These are phyloP conservation scores for Barnettozyma vustinii DNA, from an alignment of 805 yeast genomes.

Conservation along the genomic window DNA sequence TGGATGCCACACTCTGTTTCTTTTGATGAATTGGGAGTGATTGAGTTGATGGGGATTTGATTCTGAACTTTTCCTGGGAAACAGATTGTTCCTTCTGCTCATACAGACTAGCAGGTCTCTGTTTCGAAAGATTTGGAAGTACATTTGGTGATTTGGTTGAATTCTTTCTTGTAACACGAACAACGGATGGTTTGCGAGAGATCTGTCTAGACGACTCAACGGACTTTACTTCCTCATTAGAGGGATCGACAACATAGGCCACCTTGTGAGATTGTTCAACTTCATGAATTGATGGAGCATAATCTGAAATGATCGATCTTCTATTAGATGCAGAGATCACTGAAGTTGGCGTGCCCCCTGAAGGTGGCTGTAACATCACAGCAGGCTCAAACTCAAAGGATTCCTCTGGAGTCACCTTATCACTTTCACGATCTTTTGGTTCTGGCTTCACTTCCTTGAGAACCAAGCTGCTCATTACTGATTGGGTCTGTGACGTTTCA, in stretches of 20 bases:
- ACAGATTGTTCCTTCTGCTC: neutral
- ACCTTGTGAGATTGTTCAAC: conserved; percentile 15
- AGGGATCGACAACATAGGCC: conserved; percentile 14
- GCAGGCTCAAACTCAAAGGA: neutral
- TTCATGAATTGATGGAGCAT: conserved; percentile 24
- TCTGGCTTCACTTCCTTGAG: neutral
- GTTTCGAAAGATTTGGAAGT: neutral
- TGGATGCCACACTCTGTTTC: conserved; percentile 4
- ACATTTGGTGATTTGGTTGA: conserved; percentile 3
- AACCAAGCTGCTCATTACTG: neutral
- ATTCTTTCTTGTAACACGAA: conserved; percentile 11
- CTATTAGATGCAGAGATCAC: conserved; percentile 8
- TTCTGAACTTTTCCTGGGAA: conserved; percentile 6
- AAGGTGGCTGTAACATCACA: neutral
- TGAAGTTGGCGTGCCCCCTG: neutral
- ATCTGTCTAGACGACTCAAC: neutral
- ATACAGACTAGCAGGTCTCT: neutral
- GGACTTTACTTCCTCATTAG: neutral
- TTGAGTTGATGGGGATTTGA: conserved; percentile 6
- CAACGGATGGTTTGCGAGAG: conserved; percentile 16
- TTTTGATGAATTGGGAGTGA: conserved; percentile 4
- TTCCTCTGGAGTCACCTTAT: neutral
- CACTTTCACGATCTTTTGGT: conserved; percentile 15
- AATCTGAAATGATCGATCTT: conserved; percentile 24
- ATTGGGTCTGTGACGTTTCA: neutral